Base-by-base conservation (phyloP, 2,329 filamentous ascomycete genomes). In the Parascedosporium putredinis region DNA sequence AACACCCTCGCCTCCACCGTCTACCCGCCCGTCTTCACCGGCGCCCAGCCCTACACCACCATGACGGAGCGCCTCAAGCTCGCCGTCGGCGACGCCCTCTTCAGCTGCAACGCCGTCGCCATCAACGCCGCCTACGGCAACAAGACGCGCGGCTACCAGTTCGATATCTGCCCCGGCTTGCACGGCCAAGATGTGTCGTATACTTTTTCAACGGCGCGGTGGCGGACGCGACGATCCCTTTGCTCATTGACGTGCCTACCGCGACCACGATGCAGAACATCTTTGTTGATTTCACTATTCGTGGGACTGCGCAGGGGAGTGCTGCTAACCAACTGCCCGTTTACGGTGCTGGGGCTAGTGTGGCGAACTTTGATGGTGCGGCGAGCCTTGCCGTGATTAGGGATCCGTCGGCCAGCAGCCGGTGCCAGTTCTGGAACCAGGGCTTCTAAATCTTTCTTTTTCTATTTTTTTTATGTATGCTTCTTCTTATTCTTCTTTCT, bases 71-170 rank as follows among this genome's bases (percentile, higher is more conserved):
- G 27, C 61, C 20, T 63, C 1, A 55, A 59, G 8, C 60, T 69
- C 1, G 57, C 71, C 10, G 56, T 68, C 40, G 57, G 65, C 7
- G 75, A 79, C 50, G 47, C 56, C 1, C 51, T 60, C 51, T 73
- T 75, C 55, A 62, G 59, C 23, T 79, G 76, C 66, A 76, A 78
- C 59, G 69, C 72, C 8, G 64, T 69, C 55, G 75, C 67, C 54
- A 62, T 79, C 3, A 65, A 65, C 51, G 63, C 59, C 3, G 74
- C 68, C 5, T 73, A 63, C 60, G 55, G 57, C 7, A 72, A 73
- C 58, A 46, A 65, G 12, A 72, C 72, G 0, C 73, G 71, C 55
- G 63, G 64, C 2, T 79, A 79, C 59, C 60, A 68, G 34, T 79
- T 78, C 56, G 61, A 67, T 25, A 64, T 77, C 0, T 69, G 69